Base-by-base conservation (phyloP, 2,329 filamentous ascomycete genomes). In the Grosmannia serpens region DNA sequence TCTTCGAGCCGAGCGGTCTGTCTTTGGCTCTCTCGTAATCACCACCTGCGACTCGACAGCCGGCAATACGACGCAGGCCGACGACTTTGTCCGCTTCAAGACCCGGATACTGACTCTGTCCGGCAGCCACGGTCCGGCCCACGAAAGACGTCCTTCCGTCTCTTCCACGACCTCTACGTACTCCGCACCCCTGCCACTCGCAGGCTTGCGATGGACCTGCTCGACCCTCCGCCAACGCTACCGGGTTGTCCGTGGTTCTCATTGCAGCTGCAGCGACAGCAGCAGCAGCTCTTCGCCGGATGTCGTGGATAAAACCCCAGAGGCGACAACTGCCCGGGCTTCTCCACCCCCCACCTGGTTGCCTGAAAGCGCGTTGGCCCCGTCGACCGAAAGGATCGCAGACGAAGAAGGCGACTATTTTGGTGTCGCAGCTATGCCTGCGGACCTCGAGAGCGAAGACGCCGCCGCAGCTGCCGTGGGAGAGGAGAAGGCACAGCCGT, bases 221-320 rank as follows among this genome's bases (percentile, higher is more conserved):
- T 86, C 81, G 29, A 89, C 87, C 0, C 65, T 94, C 49, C 77
- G 86, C 58, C 84, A 80, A 64, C 79, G 86, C 17, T 80, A 88
- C 60, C 82, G 87, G 24, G 80, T 91, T 53, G 76, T 90, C 52
- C 86, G 83, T 65, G 85, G 82, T 17, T 77, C 55, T 33, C 22
- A 51, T n/a, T 50, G 47, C 5, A 70, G 71, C 33, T 67, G 70
- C 61, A 71, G 73, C 51, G 71, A 74, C 11, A 70, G 71, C 24
- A 73, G 75, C 29, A 26, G 26, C 47, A 41, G 20, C 15, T 11
- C 10, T n/a, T n/a, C 55, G 11, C 29, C 55, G 3, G 26, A 44
- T 13, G 26, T 9, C 9, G 9, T 17, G n/a, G 17, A 27, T 8
- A 26, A 31, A 2, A 10, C 17, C 10, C 17, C 49, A 3, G 4